Evolutionary conservation across 225 moss, liverwort and hornwort species (phyloP).

Genomic region (Antitrichia curtipendula): DNA sequence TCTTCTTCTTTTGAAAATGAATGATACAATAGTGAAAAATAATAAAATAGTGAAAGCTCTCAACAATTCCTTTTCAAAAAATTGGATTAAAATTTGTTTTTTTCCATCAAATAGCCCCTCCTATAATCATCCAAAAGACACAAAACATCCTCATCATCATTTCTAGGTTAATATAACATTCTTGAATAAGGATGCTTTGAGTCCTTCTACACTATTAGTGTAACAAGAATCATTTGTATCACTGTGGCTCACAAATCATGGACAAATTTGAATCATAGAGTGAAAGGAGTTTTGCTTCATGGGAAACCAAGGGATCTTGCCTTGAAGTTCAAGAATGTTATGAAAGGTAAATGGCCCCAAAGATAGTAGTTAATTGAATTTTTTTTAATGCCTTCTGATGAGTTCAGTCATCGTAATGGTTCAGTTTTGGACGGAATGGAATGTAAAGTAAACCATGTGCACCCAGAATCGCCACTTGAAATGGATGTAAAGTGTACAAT

Average conservation of each 20-base stretch:
- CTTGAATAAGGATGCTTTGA: background rate
- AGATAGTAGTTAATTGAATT: too few relatives aligned
- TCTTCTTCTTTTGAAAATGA: background rate
- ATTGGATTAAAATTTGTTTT: background rate
- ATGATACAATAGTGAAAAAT: background rate
- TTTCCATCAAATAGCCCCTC: background rate
- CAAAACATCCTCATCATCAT: background rate
- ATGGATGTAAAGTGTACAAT: background rate
- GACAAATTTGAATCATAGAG: background rate
- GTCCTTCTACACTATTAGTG: background rate
- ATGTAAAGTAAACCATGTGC: background rate
- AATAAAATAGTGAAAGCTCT: background rate
- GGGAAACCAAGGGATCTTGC: accelerated
- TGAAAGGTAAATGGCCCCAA: background rate
- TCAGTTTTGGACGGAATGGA: background rate
- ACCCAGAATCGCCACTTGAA: background rate
- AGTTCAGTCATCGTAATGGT: background rate
- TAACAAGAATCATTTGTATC: background rate
- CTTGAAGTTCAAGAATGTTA: background rate
- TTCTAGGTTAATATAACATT: background rate
- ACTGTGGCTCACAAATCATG: background rate
- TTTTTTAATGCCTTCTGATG: background rate
- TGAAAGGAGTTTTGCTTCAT: background rate
- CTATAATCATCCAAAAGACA: too few relatives aligned
- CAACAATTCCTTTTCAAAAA: accelerated